These are phyloP conservation scores for Penicillium olsonii DNA, from an alignment of 2,329 filamentous ascomycete genomes.

Conservation along the genomic window DNA sequence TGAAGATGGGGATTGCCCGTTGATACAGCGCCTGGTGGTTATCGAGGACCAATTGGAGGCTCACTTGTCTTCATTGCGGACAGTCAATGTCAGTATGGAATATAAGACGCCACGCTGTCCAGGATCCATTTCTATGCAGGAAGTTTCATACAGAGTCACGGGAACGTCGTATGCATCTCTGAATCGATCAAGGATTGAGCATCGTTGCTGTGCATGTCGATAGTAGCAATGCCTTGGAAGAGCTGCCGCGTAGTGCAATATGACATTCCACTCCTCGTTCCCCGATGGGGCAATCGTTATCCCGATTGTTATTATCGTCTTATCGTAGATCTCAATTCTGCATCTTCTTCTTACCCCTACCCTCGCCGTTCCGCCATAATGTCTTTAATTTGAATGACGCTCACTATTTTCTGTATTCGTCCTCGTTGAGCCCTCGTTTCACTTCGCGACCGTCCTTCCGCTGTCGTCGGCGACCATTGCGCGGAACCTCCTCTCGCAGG, in stretches of 20 bases:
- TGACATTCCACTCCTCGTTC: neutral
- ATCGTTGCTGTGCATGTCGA: neutral
- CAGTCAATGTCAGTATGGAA: neutral
- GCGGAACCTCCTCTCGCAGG: neutral
- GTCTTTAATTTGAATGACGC: conserved; percentile 1
- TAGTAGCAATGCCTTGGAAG: neutral
- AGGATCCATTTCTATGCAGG: conserved; percentile 3
- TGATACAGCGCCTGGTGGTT: neutral
- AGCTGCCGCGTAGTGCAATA: neutral
- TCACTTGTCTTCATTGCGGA: too few species aligned
- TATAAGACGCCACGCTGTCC: conserved; percentile 7
- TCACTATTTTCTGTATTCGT: neutral
- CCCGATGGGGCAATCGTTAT: conserved; percentile 10
- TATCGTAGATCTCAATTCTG: conserved; percentile 11
- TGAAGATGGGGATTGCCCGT: neutral
- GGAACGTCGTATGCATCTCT: neutral
- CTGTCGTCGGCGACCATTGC: neutral
- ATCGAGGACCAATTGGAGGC: neutral
- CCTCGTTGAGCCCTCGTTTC: neutral
- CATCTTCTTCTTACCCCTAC: conserved; percentile 11
- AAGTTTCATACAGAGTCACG: too few species aligned
- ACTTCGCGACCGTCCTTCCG: neutral
- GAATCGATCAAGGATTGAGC: neutral
- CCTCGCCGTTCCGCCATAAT: conserved; percentile 8
- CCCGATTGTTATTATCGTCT: conserved; percentile 14